phyloP scores from a whole-genome alignment of 1,139 yeast genomes.

The Meyerozyma athensensis region DNA sequence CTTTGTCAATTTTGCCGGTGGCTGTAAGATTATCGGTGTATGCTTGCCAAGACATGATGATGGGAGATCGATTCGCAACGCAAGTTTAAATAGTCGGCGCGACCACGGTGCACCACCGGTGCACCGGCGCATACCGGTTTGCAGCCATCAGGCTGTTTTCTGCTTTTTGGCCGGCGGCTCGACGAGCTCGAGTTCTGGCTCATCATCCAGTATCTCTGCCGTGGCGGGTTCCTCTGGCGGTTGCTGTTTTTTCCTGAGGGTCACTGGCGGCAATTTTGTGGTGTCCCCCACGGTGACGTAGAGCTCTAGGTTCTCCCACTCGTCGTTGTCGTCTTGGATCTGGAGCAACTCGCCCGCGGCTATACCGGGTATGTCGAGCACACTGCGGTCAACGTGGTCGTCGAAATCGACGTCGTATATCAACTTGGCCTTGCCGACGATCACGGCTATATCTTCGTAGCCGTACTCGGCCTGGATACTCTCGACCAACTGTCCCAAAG shows the following conservation, averaged over 20 bases:
- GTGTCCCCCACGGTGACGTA: slow-evolving; percentile 35
- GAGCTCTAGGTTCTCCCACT: slow-evolving; percentile 65
- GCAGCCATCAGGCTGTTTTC: slow-evolving; percentile 1
- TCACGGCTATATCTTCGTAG: slow-evolving; percentile 59
- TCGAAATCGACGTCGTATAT: slow-evolving; percentile 87
- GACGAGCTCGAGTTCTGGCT: slow-evolving; percentile 11
- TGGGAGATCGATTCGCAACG: not conserved
- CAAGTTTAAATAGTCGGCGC: slow-evolving; percentile 1
- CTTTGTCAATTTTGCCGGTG: slow-evolving; percentile 84
- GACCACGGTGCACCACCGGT: not conserved
- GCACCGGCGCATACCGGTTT: slow-evolving; percentile 1
- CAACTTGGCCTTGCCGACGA: slow-evolving; percentile 55
- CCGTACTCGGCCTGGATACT: slow-evolving; percentile 43
- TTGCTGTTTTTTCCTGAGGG: slow-evolving; percentile 22
- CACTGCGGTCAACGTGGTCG: slow-evolving; percentile 53
- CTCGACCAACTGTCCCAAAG: slow-evolving; percentile 42
- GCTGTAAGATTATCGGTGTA: slow-evolving; percentile 89
- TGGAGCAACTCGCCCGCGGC: slow-evolving; percentile 56
- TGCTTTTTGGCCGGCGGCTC: slow-evolving; percentile 8
- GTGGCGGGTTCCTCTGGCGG: slow-evolving; percentile 14
- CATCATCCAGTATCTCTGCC: slow-evolving; percentile 16
- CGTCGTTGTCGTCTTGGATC: slow-evolving; percentile 75
- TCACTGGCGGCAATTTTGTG: slow-evolving; percentile 21
- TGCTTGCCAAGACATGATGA: slow-evolving; percentile 53
- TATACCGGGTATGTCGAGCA: slow-evolving; percentile 52